Evolutionary conservation across 2,329 filamentous ascomycete species (phyloP), one percentile per base, ranked within the genome.

Genomic region (Sphaceloma murrayae): DNA sequence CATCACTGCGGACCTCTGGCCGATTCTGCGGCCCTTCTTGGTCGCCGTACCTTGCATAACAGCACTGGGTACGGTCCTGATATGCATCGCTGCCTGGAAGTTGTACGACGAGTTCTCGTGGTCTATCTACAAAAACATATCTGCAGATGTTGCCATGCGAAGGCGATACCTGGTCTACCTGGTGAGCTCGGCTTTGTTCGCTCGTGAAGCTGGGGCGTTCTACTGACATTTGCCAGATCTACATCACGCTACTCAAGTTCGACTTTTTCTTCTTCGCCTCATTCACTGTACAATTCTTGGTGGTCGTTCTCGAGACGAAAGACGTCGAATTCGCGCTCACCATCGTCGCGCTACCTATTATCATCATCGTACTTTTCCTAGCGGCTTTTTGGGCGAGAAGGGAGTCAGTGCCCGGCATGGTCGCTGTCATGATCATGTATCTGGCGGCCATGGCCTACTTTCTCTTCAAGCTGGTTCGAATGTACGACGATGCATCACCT

Each of bases 241-340:
- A 95, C 65, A 95, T 98, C 58, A 86, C 91, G 27, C 75, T 98
- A 8, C 75, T 98, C 52, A 98, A 98, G 66, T 98, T 98, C 63
- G 91, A 98, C 67, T 96, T 98, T 67, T 98, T 98, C 78, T 96
- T 98, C 72, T 98, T 98, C 73, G 78, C 98, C 40, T 91, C 89
- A 45, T 98, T 98, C 64, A 96, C 91, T 5, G 85, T 98, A 34
- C 91, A 98, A 60, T 98, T 98, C 64, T 75, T 96, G 44, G 89
- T 98, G 55, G 87, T 98, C 48, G 86, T 96, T 46, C 74, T 70
- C 48, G 69, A 75, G 51, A 72, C 70, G 18, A 73, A 74, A 36
- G 75, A 81, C 50, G 69, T 78, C 55, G 91, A 98, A 62, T 85
- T 91, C 55, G 82, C 75, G 45, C 72, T 96, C 43, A 98, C 93